Conservation (phyloP, 257 asterid genomes). For the Euphrasia confusa region DNA sequence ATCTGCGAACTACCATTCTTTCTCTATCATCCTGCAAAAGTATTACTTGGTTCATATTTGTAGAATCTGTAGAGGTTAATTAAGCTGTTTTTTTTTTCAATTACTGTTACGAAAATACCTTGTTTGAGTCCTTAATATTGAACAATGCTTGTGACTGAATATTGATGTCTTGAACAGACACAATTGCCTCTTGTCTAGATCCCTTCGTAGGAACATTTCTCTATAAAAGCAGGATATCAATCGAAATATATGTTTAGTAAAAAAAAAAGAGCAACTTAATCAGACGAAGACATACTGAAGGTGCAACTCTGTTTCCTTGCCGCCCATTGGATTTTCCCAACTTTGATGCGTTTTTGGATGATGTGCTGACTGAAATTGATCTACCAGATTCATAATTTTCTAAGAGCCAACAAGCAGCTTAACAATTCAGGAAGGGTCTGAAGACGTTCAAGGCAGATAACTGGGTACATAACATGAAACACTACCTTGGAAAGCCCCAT, state of each 20-base stretch:
- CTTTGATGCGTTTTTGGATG: constrained; percentile 67
- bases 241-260: constrained; percentile 1
- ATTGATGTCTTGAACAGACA: constrained; percentile 79
- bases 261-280: constrained; percentile 23
- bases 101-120: constrained; percentile 36
- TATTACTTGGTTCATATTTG: constrained; percentile 22
- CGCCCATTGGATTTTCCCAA: constrained; percentile 66
- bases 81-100: not conserved
- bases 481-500: constrained; percentile 64
- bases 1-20: constrained; percentile 76
- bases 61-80: not conserved
- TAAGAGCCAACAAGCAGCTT: constrained; percentile 31
- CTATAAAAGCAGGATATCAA: constrained; percentile 34
- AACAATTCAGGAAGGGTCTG: constrained; percentile 17
- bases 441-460: not conserved
- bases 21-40: constrained; percentile 88
- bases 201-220: constrained; percentile 67
- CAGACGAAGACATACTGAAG: constrained; percentile 54
- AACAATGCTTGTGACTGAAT: constrained; percentile 80
- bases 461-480: not conserved
- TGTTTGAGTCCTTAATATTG: constrained; percentile 79
- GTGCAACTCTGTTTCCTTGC: constrained; percentile 65
- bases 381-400: constrained; percentile 62
- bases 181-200: constrained; percentile 66
- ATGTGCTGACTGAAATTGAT: constrained; percentile 42